These are phyloP conservation scores for Phalaenopsis equestris DNA, from an alignment of 106 monocot species.

Conservation along the genomic window DNA sequence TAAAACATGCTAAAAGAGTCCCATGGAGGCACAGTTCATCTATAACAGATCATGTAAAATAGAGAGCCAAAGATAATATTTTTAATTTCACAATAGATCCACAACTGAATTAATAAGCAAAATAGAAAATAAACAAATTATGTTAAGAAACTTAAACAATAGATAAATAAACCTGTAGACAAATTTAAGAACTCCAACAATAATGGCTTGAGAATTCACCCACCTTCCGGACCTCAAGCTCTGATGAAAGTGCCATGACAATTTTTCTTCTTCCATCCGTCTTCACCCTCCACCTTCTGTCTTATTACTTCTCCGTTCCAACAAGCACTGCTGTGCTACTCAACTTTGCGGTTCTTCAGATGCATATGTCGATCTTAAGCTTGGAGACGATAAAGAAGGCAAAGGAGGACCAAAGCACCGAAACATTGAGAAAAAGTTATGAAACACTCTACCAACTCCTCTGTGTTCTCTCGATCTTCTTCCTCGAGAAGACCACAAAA, in stretches of 20 bases:
- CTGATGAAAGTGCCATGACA: background rate
- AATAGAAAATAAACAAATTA: background rate
- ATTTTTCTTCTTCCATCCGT: background rate
- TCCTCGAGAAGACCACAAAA: conserved; percentile 29
- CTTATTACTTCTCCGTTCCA: conserved; percentile 6
- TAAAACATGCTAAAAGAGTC: background rate
- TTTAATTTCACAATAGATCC: background rate
- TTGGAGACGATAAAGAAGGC: conserved; percentile 1
- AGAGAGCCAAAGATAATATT: background rate
- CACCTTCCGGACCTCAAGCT: background rate
- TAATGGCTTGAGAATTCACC: background rate
- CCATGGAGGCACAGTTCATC: background rate
- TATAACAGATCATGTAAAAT: background rate
- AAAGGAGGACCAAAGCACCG: conserved; percentile 1
- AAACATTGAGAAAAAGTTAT: conserved; percentile 24
- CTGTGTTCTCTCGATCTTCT: conserved; percentile 29
- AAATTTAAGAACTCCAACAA: background rate
- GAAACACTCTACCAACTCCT: conserved; percentile 21
- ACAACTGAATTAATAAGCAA: background rate
- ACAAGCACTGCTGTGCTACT: background rate
- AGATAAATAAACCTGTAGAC: background rate
- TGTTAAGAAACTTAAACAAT: background rate
- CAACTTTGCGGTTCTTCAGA: conserved; percentile 13
- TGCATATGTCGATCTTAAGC: background rate
- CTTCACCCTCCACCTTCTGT: background rate